Percentiles rank a stretch among this genome's conserved stretches.
These are phyloP conservation scores for Litchi chinensis DNA, from an alignment of 345 rosid genomes.

Conservation along the genomic window DNA sequence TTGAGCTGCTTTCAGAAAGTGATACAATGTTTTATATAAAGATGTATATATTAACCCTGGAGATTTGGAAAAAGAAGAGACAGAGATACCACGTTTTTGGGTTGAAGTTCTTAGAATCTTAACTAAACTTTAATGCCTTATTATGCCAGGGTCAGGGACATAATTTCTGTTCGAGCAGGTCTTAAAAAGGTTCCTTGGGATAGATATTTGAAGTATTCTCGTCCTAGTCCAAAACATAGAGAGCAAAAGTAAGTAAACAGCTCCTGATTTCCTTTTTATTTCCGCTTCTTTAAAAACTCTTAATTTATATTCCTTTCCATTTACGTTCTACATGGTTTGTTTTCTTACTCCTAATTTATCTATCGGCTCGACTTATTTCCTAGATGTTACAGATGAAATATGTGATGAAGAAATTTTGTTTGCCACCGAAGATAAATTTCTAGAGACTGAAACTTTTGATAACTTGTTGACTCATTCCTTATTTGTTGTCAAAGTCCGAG, in stretches of 20 bases:
- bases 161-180: constrained; percentile 91
- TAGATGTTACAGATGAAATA: too few relatives aligned
- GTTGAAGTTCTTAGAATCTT: not conserved
- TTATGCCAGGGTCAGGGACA: constrained; percentile 76
- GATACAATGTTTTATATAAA: not conserved
- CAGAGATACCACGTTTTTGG: not conserved
- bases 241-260: constrained; percentile 79
- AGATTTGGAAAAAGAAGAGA: not conserved
- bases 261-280: constrained; percentile 13
- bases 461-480: too few relatives aligned
- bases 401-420: too few relatives aligned
- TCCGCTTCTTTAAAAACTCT: not conserved
- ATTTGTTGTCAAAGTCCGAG: too few relatives aligned
- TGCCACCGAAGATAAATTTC: too few relatives aligned
- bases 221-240: constrained; percentile 94
- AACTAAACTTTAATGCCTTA: constrained; percentile 14
- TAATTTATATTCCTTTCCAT: not conserved
- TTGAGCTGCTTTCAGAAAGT: not conserved
- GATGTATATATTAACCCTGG: not conserved
- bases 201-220: constrained; percentile 91
- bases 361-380: too few relatives aligned
- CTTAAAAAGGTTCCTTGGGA: constrained; percentile 99
- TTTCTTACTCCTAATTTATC: too few relatives aligned
- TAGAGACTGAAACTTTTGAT: too few relatives aligned
- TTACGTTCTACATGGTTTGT: too few relatives aligned